Evolutionary conservation across 345 rosid genomes (phyloP).

Genomic region (Schrenkiella parvula): DNA sequence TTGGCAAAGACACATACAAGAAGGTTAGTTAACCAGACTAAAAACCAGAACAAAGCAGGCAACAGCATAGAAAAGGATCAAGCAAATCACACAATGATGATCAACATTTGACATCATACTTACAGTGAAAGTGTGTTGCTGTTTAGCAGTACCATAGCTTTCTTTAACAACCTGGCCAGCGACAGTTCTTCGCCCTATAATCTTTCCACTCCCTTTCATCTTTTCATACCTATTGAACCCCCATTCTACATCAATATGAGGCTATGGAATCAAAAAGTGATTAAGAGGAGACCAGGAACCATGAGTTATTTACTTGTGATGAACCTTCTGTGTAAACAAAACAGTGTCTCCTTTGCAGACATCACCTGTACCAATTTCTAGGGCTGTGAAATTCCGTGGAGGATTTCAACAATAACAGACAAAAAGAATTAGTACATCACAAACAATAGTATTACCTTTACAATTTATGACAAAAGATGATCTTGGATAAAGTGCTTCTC

Average conservation of each 20-base stretch:
- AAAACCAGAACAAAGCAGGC: conserved; percentile 8
- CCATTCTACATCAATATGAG: conserved; percentile 1
- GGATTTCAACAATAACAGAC: neutral
- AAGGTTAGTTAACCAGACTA: neutral
- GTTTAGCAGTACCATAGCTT: conserved; percentile 71
- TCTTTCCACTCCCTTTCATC: conserved; percentile 40
- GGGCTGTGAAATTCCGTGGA: neutral
- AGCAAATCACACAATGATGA: neutral
- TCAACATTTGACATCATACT: conserved; percentile 3
- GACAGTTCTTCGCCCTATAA: conserved; percentile 51
- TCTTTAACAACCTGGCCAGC: conserved; percentile 67
- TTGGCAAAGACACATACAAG: conserved; percentile 22
- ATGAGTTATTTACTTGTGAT: conserved; percentile 38
- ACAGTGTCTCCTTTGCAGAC: conserved; percentile 63
- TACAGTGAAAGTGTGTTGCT: conserved; percentile 74
- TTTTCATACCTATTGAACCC: conserved; percentile 42
- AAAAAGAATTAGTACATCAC: neutral
- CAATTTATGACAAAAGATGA: conserved; percentile 53
- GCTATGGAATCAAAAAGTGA: neutral
- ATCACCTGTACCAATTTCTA: conserved; percentile 45
- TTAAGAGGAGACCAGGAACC: neutral
- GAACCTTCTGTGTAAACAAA: conserved; percentile 57
- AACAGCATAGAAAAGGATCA: neutral
- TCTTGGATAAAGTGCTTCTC: conserved; percentile 42
- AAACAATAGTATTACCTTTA: conserved; percentile 37